phyloP scores from a whole-genome alignment of 345 rosid species.

The Bruguiera sexangula region DNA sequence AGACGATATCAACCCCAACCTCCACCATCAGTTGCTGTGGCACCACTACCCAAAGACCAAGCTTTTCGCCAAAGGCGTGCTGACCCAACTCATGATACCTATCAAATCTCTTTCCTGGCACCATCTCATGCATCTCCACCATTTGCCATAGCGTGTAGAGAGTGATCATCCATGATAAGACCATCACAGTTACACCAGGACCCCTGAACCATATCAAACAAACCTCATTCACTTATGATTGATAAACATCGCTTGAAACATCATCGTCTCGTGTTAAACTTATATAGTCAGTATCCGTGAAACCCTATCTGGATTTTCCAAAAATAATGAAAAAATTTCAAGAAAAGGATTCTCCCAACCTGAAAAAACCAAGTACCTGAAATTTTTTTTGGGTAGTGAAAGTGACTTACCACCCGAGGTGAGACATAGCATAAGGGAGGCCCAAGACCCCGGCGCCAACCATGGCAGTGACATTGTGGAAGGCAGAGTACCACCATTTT shows the following conservation, averaged over 20 bases:
- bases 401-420: constrained; percentile 56
- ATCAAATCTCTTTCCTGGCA: constrained; percentile 65
- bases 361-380: too few relatives aligned
- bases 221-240: background rate
- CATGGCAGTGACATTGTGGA: constrained; percentile 75
- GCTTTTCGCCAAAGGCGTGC: constrained; percentile 65
- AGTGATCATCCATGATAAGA: constrained; percentile 69
- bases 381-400: background rate
- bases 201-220: constrained; percentile 35
- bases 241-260: background rate
- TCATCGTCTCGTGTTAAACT: background rate
- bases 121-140: constrained; percentile 86
- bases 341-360: background rate
- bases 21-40: constrained; percentile 68
- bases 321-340: background rate
- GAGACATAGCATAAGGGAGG: constrained; percentile 63
- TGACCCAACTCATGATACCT: constrained; percentile 73
- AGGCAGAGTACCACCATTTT: constrained; percentile 68
- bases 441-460: constrained; percentile 70
- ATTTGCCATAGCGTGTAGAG: constrained; percentile 75
- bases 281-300: background rate
- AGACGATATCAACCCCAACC: constrained; percentile 57
- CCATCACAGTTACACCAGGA: constrained; percentile 47
- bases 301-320: too few relatives aligned
- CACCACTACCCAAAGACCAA: constrained; percentile 65